A percentile compares a stretch with the other conserved stretches of the same genome.
Conservation (phyloP, 2,329 filamentous ascomycete genomes). For the Penicillium sp. region DNA sequence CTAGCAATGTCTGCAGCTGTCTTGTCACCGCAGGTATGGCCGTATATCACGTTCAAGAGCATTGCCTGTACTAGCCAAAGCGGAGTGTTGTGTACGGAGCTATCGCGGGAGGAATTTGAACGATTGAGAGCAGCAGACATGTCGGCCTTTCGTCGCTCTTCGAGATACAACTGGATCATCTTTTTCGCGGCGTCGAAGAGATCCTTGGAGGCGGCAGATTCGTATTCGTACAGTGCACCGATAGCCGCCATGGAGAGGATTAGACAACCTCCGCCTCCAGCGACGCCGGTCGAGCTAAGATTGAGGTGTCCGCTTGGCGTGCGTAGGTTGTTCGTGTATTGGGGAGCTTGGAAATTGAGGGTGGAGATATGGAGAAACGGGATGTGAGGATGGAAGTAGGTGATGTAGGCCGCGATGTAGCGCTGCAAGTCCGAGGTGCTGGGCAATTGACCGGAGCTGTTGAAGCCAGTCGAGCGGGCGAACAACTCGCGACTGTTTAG, state of each 20-base stretch:
- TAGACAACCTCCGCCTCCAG: constrained; percentile 81
- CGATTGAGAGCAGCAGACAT: constrained; percentile 63
- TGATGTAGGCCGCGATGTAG: constrained; percentile 85
- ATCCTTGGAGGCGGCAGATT: constrained; percentile 74
- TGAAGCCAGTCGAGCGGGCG: constrained; percentile 36
- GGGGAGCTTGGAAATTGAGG: constrained; percentile 79
- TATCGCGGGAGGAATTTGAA: constrained; percentile 55
- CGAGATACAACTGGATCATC: constrained; percentile 89
- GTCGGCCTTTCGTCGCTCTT: constrained; percentile 84
- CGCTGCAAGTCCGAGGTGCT: constrained; percentile 83
- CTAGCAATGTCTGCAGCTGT: constrained; percentile 86
- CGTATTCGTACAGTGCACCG: constrained; percentile 83
- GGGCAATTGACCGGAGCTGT: constrained; percentile 61
- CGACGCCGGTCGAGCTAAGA: constrained; percentile 55
- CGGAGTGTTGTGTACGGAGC: constrained; percentile 71
- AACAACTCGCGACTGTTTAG: constrained; percentile 39
- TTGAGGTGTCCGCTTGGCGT: constrained; percentile 54
- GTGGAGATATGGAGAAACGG: constrained; percentile 94
- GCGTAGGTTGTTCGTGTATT: constrained; percentile 61
- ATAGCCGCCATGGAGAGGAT: constrained; percentile 86
- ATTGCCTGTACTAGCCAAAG: constrained; percentile 96
- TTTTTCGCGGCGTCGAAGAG: constrained; percentile 92
- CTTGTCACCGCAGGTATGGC: constrained; percentile 91
- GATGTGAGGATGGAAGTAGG: constrained; percentile 88
- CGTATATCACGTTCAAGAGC: constrained; percentile 93